Base-by-base conservation (phyloP, 2,329 filamentous ascomycete species). In the Hypoxylon sp. region DNA sequence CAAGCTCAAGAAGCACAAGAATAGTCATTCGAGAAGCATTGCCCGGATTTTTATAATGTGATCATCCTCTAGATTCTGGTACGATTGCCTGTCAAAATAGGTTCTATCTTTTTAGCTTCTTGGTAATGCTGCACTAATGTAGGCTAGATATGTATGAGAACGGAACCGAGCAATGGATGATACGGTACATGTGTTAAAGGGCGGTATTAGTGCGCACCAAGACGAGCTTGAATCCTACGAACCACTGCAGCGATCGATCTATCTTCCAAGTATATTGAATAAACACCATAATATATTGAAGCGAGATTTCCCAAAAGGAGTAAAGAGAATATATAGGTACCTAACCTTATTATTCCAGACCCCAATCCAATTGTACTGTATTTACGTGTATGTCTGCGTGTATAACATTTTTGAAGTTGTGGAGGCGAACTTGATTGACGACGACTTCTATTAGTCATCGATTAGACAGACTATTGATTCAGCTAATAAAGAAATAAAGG, bases 191-290 rank as follows among this genome's bases (percentile, higher is more conserved):
- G 61, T 63, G 38, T 67, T 59, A 58, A 56, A 23, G 58, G 58
- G 67, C 67, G 67, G 60, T 65, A 70, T 67, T 67, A 56, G 59
- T 46, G 60, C 64, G 67, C 64, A 70, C 52, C 57, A 41, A 28
- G 19, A 62, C 32, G 23, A 55, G 11, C 46, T 46, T 60, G 53
- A 52, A 70, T 70, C 64, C 67, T 70, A 51, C 67, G 67, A 65
- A 65, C 67, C 64, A 67, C 38, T 50, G 50, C 46, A 65, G 53
- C 64, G 67, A 67, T 67, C 67, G 56, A 65, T 64, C 64, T 69
- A 59, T n/a, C n/a, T n/a, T n/a, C n/a, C 55, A 63, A 32, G 55
- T 67, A 65, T 57, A 68, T 65, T 68, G 57, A 61, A 57, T 61
- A 56, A 38, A 38, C 53, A 61, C 56, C 46, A 60, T 61, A 65